A percentile compares a stretch with the other conserved stretches of the same genome.
Conservation (phyloP, 2,329 filamentous ascomycete genomes). For the Whalleya microplaca region DNA sequence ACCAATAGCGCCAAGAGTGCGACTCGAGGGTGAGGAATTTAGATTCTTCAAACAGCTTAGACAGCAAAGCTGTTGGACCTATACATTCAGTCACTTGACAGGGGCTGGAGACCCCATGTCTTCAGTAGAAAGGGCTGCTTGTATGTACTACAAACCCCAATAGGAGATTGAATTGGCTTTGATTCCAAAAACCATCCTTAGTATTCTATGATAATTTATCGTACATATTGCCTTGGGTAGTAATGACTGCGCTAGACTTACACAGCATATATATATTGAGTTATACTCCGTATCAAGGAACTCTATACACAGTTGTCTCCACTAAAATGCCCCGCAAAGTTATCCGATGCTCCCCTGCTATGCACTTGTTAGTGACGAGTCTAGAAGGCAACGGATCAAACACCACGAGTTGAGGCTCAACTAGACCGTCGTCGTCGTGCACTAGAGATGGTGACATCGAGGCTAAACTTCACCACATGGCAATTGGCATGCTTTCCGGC, state of each 20-base stretch:
- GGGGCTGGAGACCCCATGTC: background rate
- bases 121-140: background rate
- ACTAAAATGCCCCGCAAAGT: too few relatives aligned
- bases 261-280: background rate
- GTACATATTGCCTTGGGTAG: too few relatives aligned
- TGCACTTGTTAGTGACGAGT: too few relatives aligned
- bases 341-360: too few relatives aligned
- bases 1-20: too few relatives aligned
- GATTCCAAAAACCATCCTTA: background rate
- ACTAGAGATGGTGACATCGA: background rate
- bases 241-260: background rate
- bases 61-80: background rate
- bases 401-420: background rate
- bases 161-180: background rate
- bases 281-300: too few relatives aligned
- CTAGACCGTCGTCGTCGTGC: background rate
- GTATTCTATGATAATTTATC: too few relatives aligned
- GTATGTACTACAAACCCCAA: background rate
- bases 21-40: too few relatives aligned
- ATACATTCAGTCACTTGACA: background rate
- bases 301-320: too few relatives aligned
- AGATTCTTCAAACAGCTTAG: too few relatives aligned
- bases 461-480: background rate
- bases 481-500: too few relatives aligned
- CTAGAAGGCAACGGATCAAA: too few relatives aligned